Conservation (phyloP, 2,329 filamentous ascomycete genomes). For the Colletotrichum sojae region DNA sequence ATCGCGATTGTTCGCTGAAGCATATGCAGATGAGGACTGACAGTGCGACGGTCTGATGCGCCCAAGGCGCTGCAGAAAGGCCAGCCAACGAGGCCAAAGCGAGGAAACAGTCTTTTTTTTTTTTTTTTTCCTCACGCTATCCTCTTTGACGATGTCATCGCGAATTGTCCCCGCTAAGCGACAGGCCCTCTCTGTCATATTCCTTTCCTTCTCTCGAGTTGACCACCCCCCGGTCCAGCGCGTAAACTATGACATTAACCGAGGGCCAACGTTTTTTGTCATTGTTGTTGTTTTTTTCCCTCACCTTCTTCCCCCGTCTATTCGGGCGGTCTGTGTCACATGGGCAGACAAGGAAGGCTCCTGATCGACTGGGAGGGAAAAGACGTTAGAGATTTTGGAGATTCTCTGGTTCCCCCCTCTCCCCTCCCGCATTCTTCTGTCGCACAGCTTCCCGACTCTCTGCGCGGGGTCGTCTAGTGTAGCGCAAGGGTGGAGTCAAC, state of each 20-base stretch:
- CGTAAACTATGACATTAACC: constrained; percentile 17
- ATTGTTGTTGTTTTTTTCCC: constrained; percentile 18
- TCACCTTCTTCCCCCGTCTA: neutral
- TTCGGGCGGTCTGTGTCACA: constrained; percentile 28
- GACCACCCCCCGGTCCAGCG: constrained; percentile 8
- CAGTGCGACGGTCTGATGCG: constrained; percentile 32
- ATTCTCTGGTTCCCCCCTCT: constrained; percentile 2
- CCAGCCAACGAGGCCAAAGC: constrained; percentile 8
- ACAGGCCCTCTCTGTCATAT: constrained; percentile 18
- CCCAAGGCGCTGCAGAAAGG: constrained; percentile 33
- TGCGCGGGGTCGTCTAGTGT: neutral
- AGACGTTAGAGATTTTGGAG: constrained; percentile 4
- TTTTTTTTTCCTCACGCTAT: constrained; percentile 30
- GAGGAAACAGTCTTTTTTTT: constrained; percentile 18
- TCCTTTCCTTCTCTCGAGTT: constrained; percentile 6
- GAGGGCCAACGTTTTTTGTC: constrained; percentile 17
- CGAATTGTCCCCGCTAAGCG: constrained; percentile 24
- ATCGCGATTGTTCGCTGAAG: constrained; percentile 29
- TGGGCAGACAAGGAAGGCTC: constrained; percentile 16
- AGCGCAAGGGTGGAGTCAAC: neutral
- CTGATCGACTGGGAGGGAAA: constrained; percentile 19
- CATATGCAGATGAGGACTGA: constrained; percentile 39
- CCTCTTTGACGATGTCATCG: constrained; percentile 36
- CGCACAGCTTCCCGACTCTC: neutral
- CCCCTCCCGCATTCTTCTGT: constrained; percentile 13